Evolutionary conservation across 768 basidiomycete genomes (phyloP), one percentile per base, ranked within the genome.

Genomic region (Coprinopsis cinerea): DNA sequence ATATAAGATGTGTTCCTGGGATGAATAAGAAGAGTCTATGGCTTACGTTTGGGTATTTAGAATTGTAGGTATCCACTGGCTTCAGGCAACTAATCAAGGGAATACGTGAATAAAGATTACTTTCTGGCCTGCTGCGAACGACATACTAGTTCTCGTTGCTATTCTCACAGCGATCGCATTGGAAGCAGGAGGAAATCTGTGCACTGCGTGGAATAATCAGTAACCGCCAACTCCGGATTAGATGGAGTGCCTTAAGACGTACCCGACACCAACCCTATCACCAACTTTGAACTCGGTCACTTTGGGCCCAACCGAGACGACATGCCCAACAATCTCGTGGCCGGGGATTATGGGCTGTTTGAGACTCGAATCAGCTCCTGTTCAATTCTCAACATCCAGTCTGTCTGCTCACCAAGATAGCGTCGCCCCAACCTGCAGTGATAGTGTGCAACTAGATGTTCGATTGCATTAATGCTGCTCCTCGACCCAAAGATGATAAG

Each of bases 251-350:
- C 13, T n/a, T 9, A 24, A 25, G 17, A 55, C 60, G 28, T 48
- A 68, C 67, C 68, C 67, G 25, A 69, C 66, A 43, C 82, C 82
- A 52, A 72, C 82, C 7, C 74, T 61, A 58, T 82, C 77, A 20
- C 81, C 81, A 7, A 74, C 67, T 58, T 79, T 79, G 67, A 83
- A 69, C 43, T 71, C 71, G 2, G 57, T 69, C 37, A 82, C 80
- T 36, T 78, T 70, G 5, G 72, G 61, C 1, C 83, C 81, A 51
- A 85, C 77, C 10, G 69, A 65, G 20, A 69, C 70, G 30, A 75
- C 79, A 7, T 62, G 63, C 4, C 81, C 82, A 42, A 78, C 70
- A 47, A 83, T 79, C 61, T 81, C 79, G 56, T 82, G 79, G 14
- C 76, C 74, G 35, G 67, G 58, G 40, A 72, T 68, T 18, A 70